Base-by-base conservation (phyloP, 1,284 basidiomycete genomes). In the Cutaneotrichosporon cyanovorans region DNA sequence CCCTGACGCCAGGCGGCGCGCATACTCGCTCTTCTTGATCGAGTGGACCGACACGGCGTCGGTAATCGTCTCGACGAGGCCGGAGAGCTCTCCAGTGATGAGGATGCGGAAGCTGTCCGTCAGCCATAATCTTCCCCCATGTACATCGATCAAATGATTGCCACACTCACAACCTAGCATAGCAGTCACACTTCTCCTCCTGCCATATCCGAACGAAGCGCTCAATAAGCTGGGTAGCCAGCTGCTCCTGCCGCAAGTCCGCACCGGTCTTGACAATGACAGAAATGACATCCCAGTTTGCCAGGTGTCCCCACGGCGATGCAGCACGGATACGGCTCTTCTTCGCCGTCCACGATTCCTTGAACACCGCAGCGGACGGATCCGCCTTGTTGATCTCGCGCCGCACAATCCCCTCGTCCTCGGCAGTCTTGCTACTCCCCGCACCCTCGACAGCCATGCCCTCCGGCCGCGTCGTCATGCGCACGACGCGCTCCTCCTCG, bases 181-280 rank as follows among this genome's bases (percentile, higher is more conserved):
- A 96, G 59, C 87, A 91, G 42, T 80, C 76, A 65, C 83, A 88
- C 34, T 81, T 84, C 69, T 95, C 91, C 58, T 97, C 92, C 59
- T 82, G 81, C 90, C 91, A 99, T 62, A 99, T 96, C 48, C 81
- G 76, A 51, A 87, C 84, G 65, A 99, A 97, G 63, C 93, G 86
- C 57, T 77, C 84, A 49, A 99, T 93, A 8, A 99, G 79, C 65
- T 96, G 91, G 8, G 92, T 87, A 7, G 95, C 95, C 22, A 99
- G 78, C 71, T 98, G 95, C 68, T 99, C 95, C 73, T 99, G 95
- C 40, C 95, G 81, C 44, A 99, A 72, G 71, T 99, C 95, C 22
- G 86, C 91, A 2, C 93, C 95, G 3, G 92, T 97, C 74, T 99
- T 99, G 66, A 99, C 90, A 55, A 99, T 99, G 40, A 97, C 89